A percentile compares a stretch with the other conserved stretches of the same genome.
These are phyloP conservation scores for Vaccinium darrowii DNA, from an alignment of 148 eudicot species.

Conservation along the genomic window DNA sequence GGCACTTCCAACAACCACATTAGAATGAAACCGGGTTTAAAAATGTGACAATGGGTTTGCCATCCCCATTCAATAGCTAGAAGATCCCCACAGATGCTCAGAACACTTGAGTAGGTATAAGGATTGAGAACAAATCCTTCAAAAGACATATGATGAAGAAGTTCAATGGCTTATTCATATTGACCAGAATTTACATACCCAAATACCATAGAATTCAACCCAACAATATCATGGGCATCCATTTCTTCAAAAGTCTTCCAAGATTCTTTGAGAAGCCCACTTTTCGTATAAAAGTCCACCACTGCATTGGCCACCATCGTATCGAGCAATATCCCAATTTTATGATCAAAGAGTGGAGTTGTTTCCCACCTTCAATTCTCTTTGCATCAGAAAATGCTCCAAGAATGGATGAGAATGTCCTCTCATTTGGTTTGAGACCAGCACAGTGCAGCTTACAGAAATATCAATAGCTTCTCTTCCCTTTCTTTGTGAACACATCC, in stretches of 20 bases:
- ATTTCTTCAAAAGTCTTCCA: conserved; percentile 29
- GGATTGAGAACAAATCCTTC: conserved; percentile 31
- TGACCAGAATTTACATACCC: conserved; percentile 27
- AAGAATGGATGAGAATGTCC: conserved; percentile 35
- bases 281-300: conserved; percentile 37
- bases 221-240: conserved; percentile 31
- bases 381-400: conserved; percentile 33
- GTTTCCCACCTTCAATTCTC: conserved; percentile 29
- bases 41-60: conserved; percentile 38
- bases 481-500: conserved; percentile 36
- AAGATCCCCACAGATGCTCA: conserved; percentile 44
- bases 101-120: conserved; percentile 40
- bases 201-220: conserved; percentile 38
- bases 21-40: conserved; percentile 37
- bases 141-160: conserved; percentile 23
- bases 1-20: conserved; percentile 46
- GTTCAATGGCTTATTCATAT: conserved; percentile 25
- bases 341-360: conserved; percentile 32
- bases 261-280: conserved; percentile 24
- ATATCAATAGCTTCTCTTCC: conserved; percentile 32
- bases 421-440: conserved; percentile 38
- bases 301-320: conserved; percentile 36
- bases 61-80: conserved; percentile 48
- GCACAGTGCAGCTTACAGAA: conserved; percentile 30
- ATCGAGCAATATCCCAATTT: conserved; percentile 31